Conservation (phyloP, 768 basidiomycete species). For the Tricholoma hemisulphureum region DNA sequence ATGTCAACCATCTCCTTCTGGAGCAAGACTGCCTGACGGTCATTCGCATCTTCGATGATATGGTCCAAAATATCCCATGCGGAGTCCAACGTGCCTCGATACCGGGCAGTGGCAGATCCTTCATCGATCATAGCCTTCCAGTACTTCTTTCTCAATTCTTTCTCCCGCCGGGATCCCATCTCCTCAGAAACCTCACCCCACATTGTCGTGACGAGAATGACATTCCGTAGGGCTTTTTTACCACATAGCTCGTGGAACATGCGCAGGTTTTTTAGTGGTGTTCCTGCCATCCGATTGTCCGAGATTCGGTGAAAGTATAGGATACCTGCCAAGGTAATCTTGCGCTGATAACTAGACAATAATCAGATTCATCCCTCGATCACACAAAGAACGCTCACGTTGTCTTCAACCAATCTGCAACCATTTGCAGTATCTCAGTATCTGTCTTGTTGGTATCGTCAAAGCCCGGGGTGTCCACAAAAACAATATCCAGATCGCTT, state of each 20-base stretch:
- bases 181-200: constrained; percentile 33
- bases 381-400: not conserved
- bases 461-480: constrained; percentile 10
- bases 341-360: not conserved
- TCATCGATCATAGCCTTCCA: constrained; percentile 3
- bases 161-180: constrained; percentile 2
- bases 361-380: not conserved
- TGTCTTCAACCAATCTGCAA: constrained; percentile 3
- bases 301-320: constrained; percentile 20
- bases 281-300: constrained; percentile 36
- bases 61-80: constrained; percentile 3
- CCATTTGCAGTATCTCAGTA: constrained; percentile 4
- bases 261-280: constrained; percentile 39
- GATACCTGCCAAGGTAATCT: constrained; percentile 16
- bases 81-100: not conserved
- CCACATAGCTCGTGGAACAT: constrained; percentile 46
- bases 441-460: constrained; percentile 4
- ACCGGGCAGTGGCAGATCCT: not conserved
- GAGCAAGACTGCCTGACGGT: constrained; percentile 15
- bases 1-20: constrained; percentile 27
- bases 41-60: constrained; percentile 5
- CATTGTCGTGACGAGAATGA: constrained; percentile 45
- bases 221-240: constrained; percentile 36
- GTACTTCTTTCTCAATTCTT: not conserved
- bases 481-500: not conserved